Evolutionary conservation across 2,329 filamentous ascomycete species (phyloP), one percentile per base, ranked within the genome.

Genomic region (Sarocladium oryzae): DNA sequence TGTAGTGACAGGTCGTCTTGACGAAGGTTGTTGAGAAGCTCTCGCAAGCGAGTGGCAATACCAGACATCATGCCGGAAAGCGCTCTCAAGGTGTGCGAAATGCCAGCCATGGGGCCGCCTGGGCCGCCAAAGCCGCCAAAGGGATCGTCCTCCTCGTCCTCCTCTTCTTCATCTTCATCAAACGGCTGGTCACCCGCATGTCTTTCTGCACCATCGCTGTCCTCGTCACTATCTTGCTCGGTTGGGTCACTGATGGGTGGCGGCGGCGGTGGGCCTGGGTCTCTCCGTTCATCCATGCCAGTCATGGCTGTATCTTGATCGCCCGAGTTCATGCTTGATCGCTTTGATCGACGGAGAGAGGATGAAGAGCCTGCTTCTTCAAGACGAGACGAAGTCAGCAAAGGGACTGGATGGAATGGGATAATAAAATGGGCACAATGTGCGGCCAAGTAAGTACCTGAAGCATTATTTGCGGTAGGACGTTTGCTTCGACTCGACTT

Each of bases 1-100:
- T 99, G 95, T 35, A 93, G 72, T 0, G 90, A 91, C 56, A 96
- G 89, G 43, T 92, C 88, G 63, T 91, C 92, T 60, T 88, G 84
- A 57, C 86, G 85, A 53, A 99, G 73, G 59, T 85, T 88, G 67
- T 71, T 77, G 55, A 92, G 71, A 49, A 91, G 85, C 53, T 89
- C 88, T 52, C 92, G 82, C 48, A 99, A 75, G 56, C 90, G 84
- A 35, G 83, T 78, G 20, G 88, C 86, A 53, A 92, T 84, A 35
- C 91, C 88, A 2, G 88, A 87, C 80, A 96, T 92, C 79, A 96
- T 95, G 56, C 91, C 91, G 50, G 84, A 95, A 57, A 99, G 72
- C 16, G 91, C 90, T 63, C 92, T 79, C 16, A 99, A 77, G 13
- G 90, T 95, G 62, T 76, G 88, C 6, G 89, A 88, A 24, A 97